Evolutionary conservation across 148 eudicot genomes (phyloP).

Genomic region (Chenopodium quinoa): DNA sequence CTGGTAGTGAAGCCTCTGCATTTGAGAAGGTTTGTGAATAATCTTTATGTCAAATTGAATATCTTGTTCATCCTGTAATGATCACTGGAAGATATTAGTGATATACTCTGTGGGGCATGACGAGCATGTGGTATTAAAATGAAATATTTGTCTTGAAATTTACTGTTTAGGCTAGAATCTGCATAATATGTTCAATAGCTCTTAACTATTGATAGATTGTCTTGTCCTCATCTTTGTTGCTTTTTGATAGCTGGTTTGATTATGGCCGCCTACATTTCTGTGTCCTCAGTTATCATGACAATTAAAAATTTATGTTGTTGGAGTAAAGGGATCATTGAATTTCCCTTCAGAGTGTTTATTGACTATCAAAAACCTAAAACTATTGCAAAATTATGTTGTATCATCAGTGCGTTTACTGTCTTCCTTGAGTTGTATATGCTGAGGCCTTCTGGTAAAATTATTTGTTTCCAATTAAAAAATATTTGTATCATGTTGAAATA

Average conservation of each 20-base stretch:
- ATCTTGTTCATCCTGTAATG: background rate
- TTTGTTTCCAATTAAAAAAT: background rate
- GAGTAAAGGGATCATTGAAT: background rate
- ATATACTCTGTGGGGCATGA: background rate
- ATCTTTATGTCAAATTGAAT: constrained; percentile 1
- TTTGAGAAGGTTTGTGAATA: constrained; percentile 76
- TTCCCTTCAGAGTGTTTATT: background rate
- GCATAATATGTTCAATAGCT: background rate
- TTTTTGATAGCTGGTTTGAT: background rate
- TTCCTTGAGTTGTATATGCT: no score
- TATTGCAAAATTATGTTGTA: background rate
- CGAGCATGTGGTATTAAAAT: background rate
- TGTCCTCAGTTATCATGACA: background rate
- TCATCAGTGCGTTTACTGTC: no score
- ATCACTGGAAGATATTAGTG: background rate
- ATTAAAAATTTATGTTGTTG: background rate
- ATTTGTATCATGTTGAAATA: background rate
- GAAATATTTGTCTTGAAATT: background rate
- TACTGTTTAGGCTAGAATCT: background rate
- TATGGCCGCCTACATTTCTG: background rate
- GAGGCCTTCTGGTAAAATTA: no score
- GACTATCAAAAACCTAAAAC: background rate
- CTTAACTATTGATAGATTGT: background rate
- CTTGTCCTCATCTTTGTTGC: background rate
- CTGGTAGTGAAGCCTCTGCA: constrained; percentile 81